Evolutionary conservation across 1,284 basidiomycete species (phyloP), one percentile per base, ranked within the genome.

Genomic region (Amylostereum areolatum): DNA sequence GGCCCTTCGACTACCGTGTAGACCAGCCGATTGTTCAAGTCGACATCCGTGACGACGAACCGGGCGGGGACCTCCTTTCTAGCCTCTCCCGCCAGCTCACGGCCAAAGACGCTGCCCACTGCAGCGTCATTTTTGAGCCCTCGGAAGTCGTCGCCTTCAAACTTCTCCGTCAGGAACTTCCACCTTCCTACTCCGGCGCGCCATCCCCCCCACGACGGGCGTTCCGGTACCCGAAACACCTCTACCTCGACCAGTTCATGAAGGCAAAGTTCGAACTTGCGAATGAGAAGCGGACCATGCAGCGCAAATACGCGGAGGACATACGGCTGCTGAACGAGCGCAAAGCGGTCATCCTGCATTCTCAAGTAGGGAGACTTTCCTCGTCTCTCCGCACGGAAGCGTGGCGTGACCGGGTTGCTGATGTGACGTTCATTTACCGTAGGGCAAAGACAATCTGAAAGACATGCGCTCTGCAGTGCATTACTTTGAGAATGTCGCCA

Each of bases 221-320:
- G 2, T 83, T 89, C 56, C 64, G 62, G 25, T 90, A 77, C 54
- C 85, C 87, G 2, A 76, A 74, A 54, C 66, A 69, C 32, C 68
- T 90, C 39, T 88, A 78, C 59, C 67, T 90, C 46, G 88, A 90
- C 59, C 78, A 80, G 51, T 90, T 88, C 58, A 57, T 89, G 54
- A 69, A 71, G 46, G 71, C 75, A 46, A 87, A 85, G 47, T 56
- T 77, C 2, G 68, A 71, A 11, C 53, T 81, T 31, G 74, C 78
- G 4, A 71, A 74, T 31, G 62, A 69, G 48, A 81, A 78, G 57
- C 63, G 76, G 43, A 57, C 46, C 37, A 54, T 68, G 50, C 73
- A 78, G 58, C 64, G 65, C n/a, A 66, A 73, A 30, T 70, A 83
- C 47, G 55, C 67, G 5, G 67, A 66, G n/a, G 71, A 80, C 50